A percentile compares a stretch with the other conserved stretches of the same genome.
phyloP scores from a whole-genome alignment of 768 basidiomycete species.

The Mycena vitilis region DNA sequence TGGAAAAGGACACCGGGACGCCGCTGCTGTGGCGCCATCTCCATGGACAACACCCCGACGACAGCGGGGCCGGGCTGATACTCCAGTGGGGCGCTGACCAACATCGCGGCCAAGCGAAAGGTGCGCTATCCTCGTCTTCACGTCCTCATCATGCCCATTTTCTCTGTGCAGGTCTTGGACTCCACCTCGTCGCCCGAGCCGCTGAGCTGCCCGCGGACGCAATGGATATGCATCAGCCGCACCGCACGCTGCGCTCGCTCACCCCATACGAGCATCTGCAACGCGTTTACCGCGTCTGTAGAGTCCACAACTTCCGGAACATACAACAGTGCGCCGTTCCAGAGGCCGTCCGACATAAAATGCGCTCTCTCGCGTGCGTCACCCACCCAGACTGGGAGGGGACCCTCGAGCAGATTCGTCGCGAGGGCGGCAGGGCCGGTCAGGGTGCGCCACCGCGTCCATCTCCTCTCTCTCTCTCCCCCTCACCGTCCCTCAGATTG shows the following conservation, averaged over 20 bases:
- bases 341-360: constrained; percentile 6
- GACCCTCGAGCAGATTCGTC: constrained; percentile 1
- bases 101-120: background rate
- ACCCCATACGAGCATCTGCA: background rate
- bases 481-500: background rate
- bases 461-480: too few relatives aligned
- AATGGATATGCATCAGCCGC: background rate
- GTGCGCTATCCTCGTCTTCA: background rate
- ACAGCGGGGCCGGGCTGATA: background rate
- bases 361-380: constrained; percentile 23
- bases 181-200: background rate
- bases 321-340: constrained; percentile 6
- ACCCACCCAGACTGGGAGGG: constrained; percentile 10
- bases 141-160: too few relatives aligned
- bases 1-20: background rate
- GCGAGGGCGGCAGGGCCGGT: constrained; percentile 23
- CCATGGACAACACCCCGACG: background rate
- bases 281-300: constrained; percentile 13
- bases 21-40: background rate
- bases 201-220: background rate
- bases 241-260: background rate
- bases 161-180: background rate
- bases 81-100: background rate
- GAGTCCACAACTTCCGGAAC: constrained; percentile 24
- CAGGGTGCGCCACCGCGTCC: background rate